A percentile compares a stretch with the other conserved stretches of the same genome.
These are phyloP conservation scores for Macadamia tetraphylla DNA, from an alignment of 164 flowering plant species.

Conservation along the genomic window DNA sequence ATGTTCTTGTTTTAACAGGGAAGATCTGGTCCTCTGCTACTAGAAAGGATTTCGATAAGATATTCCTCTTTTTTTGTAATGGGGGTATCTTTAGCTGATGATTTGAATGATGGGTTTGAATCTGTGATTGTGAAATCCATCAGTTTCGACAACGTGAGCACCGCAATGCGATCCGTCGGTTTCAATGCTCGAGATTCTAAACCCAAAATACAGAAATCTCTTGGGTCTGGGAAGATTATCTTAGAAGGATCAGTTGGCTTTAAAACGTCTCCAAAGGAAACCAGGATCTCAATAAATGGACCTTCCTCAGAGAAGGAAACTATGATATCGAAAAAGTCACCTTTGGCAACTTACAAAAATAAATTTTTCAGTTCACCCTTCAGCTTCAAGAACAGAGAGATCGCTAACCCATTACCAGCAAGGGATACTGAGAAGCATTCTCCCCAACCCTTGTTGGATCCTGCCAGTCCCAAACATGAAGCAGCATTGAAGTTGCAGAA, in stretches of 20 bases:
- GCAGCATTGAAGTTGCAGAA: slow-evolving; percentile 90
- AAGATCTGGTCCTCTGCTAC: not conserved
- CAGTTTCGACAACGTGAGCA: slow-evolving; percentile 38
- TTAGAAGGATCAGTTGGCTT: slow-evolving; percentile 51
- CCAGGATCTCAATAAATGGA: slow-evolving; percentile 28
- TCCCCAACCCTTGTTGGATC: slow-evolving; percentile 19
- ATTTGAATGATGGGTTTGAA: slow-evolving; percentile 37
- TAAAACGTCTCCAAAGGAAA: slow-evolving; percentile 34
- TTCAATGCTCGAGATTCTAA: slow-evolving; percentile 42
- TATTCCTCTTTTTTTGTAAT: slow-evolving; percentile 26
- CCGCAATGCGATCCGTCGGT: slow-evolving; percentile 45
- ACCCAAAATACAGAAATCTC: slow-evolving; percentile 37
- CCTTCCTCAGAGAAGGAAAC: slow-evolving; percentile 23
- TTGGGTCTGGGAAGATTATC: slow-evolving; percentile 20
- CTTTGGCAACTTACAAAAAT: not conserved
- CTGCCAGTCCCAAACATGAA: slow-evolving; percentile 43
- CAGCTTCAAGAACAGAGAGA: slow-evolving; percentile 13
- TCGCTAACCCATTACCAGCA: slow-evolving; percentile 3
- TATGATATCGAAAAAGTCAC: no score
- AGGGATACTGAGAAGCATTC: slow-evolving; percentile 16
- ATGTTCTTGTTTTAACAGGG: slow-evolving; percentile 1
- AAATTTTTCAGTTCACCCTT: slow-evolving; percentile 4
- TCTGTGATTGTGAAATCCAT: slow-evolving; percentile 51
- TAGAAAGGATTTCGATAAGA: slow-evolving; percentile 7
- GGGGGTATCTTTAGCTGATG: slow-evolving; percentile 53